These are phyloP conservation scores for Gonium pectorale DNA, from an alignment of 139 green algal genomes.

Conservation along the genomic window DNA sequence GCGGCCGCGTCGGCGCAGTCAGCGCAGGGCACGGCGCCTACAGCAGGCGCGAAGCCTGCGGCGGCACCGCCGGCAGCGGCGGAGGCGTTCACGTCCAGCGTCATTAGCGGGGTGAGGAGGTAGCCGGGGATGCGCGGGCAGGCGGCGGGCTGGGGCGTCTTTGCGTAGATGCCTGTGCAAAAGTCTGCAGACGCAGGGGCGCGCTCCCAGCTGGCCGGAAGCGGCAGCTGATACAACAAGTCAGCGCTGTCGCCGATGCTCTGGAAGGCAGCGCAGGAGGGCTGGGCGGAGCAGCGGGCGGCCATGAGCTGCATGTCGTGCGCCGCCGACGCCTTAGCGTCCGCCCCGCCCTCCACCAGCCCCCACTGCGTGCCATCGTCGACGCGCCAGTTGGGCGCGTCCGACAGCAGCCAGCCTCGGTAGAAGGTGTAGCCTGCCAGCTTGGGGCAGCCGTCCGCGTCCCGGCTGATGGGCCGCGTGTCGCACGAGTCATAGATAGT, in stretches of 20 bases:
- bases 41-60: neutral
- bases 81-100: neutral
- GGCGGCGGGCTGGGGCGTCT: neutral
- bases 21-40: neutral
- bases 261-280: conserved; percentile 28
- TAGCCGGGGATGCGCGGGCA: conserved; percentile 50
- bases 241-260: conserved; percentile 13
- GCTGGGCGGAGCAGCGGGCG: neutral
- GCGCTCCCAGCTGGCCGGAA: neutral
- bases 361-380: conserved; percentile 33
- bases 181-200: neutral
- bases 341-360: neutral
- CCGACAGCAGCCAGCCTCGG: neutral
- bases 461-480: neutral
- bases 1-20: conserved; percentile 31
- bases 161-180: conserved; percentile 40
- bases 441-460: conserved; percentile 30
- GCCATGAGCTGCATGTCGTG: conserved; percentile 41
- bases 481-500: conserved; percentile 17
- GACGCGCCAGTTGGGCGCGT: neutral
- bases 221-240: conserved; percentile 37
- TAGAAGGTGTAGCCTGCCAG: conserved; percentile 44
- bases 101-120: conserved; percentile 41
- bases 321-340: neutral
- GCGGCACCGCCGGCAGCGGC: neutral